Percentiles rank a stretch among this genome's conserved stretches.
phyloP scores from a whole-genome alignment of 495 filamentous ascomycete species.

The Hypomontagnella submonticulosa region DNA sequence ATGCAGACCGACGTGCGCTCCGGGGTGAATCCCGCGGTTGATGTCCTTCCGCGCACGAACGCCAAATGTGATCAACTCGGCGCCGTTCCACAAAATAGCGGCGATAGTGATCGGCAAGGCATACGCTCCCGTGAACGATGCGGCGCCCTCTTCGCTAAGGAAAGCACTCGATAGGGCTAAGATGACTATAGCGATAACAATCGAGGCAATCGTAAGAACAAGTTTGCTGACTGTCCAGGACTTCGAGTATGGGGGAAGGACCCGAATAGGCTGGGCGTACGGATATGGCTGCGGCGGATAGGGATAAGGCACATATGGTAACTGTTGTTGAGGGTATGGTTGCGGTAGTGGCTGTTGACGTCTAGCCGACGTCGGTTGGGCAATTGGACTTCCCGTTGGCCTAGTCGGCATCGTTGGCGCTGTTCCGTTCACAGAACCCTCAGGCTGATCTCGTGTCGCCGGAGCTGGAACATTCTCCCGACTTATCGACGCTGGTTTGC shows the following conservation, averaged over 20 bases:
- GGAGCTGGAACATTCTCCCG: conserved; percentile 14
- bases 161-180: conserved; percentile 42
- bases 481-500: conserved; percentile 2
- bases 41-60: conserved; percentile 36
- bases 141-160: conserved; percentile 5
- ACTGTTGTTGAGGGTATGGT: conserved; percentile 26
- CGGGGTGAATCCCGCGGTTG: conserved; percentile 49
- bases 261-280: conserved; percentile 31
- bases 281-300: conserved; percentile 32
- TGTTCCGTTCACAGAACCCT: conserved; percentile 8
- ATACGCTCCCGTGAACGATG: conserved; percentile 13
- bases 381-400: conserved; percentile 3
- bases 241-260: conserved; percentile 33
- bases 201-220: conserved; percentile 42
- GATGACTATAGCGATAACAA: conserved; percentile 43
- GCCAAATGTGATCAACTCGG: conserved; percentile 50
- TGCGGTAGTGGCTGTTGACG: conserved; percentile 34
- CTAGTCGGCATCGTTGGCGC: conserved; percentile 4
- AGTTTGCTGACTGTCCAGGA: conserved; percentile 45
- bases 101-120: conserved; percentile 41
- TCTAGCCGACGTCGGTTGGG: conserved; percentile 14
- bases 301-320: conserved; percentile 29
- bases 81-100: conserved; percentile 50
- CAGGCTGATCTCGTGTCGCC: conserved; percentile 2
- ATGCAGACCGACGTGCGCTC: conserved; percentile 53